phyloP scores from a whole-genome alignment of 768 basidiomycete species.

The Botryobasidium botryosum region DNA sequence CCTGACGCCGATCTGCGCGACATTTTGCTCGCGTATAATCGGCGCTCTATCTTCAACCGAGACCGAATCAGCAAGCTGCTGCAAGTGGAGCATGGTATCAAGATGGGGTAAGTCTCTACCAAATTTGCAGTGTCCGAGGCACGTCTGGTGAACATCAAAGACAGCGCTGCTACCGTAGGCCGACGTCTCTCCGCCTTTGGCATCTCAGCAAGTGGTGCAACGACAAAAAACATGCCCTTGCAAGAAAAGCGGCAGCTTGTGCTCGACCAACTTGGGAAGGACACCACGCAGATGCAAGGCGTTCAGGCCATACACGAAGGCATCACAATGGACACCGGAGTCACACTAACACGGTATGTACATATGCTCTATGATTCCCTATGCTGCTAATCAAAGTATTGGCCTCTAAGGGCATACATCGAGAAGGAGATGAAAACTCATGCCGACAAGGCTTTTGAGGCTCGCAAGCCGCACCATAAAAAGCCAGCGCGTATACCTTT shows the following conservation, averaged over 20 bases:
- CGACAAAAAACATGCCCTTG: background rate
- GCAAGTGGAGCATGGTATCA: too few relatives aligned
- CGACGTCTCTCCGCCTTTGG: background rate
- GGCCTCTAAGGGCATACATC: background rate
- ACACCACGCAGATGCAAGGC: background rate
- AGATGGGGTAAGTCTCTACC: too few relatives aligned
- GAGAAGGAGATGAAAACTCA: background rate
- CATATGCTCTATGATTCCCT: background rate
- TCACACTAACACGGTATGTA: background rate
- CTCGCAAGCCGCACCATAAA: slow-evolving; percentile 19
- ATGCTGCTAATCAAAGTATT: background rate
- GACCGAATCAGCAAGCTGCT: too few relatives aligned
- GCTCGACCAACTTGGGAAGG: background rate
- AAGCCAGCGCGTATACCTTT: slow-evolving; percentile 17
- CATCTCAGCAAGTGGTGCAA: background rate
- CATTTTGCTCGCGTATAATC: too few relatives aligned
- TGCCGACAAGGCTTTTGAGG: slow-evolving; percentile 18
- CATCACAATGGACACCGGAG: background rate
- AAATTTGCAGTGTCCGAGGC: too few relatives aligned
- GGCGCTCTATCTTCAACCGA: too few relatives aligned
- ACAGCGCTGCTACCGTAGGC: background rate
- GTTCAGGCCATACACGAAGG: background rate
- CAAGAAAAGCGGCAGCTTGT: background rate
- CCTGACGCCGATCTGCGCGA: too few relatives aligned
- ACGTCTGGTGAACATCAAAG: too few relatives aligned